phyloP scores from a whole-genome alignment of 768 basidiomycete species.

The Lentinus brumalis region DNA sequence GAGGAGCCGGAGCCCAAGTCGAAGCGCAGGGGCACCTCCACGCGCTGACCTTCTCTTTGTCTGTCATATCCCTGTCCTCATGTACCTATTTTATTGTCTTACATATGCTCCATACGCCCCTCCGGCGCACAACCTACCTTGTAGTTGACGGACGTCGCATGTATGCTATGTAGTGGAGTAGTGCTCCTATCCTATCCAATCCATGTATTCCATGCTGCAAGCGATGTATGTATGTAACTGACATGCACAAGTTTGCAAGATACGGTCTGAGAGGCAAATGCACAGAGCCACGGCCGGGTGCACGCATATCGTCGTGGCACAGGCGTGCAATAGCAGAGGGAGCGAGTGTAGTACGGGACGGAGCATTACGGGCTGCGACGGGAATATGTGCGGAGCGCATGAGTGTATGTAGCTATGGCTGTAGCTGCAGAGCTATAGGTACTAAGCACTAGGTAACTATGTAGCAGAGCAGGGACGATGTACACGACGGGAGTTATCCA shows the following conservation, averaged over 20 bases:
- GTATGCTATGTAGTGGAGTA: slow-evolving; percentile 2
- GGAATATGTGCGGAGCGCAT: not conserved
- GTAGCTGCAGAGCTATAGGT: not conserved
- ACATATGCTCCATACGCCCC: not conserved
- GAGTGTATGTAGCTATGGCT: slow-evolving; percentile 1
- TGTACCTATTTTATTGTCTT: not conserved
- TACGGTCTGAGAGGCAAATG: not conserved
- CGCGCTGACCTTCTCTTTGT: not conserved
- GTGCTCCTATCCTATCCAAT: not conserved
- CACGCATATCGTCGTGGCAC: not conserved
- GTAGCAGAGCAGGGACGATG: slow-evolving; percentile 2
- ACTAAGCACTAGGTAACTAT: not conserved
- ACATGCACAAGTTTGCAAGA: not conserved
- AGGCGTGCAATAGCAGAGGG: not conserved
- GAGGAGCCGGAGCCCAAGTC: slow-evolving; percentile 13
- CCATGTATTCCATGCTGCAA: slow-evolving; percentile 3
- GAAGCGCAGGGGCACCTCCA: slow-evolving; percentile 15
- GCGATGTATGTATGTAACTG: not conserved
- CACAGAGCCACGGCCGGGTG: not conserved
- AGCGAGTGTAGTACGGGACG: slow-evolving; percentile 9
- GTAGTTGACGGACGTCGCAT: not conserved
- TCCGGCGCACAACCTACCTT: not conserved
- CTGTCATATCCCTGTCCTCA: not conserved
- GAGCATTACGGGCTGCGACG: slow-evolving; percentile 2
- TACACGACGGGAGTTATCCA: slow-evolving; percentile 12